Evolutionary conservation across 2,329 filamentous ascomycete genomes (phyloP).

Genomic region (Diaporthe velutina): DNA sequence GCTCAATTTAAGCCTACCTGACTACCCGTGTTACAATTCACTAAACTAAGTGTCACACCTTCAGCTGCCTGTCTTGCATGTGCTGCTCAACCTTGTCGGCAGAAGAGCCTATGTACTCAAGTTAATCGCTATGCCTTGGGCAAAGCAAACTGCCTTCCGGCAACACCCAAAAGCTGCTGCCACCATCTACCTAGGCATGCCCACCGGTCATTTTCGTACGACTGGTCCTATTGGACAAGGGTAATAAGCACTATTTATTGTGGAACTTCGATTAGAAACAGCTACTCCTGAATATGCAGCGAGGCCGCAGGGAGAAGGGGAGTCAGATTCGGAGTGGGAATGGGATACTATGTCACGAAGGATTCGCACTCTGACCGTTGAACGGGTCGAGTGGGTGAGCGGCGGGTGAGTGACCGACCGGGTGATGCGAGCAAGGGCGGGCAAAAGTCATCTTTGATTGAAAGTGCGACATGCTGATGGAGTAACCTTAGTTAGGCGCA

Average conservation of each 20-base stretch:
- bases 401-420: background rate
- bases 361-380: conserved; percentile 12
- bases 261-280: conserved; percentile 24
- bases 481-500: conserved; percentile 9
- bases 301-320: background rate
- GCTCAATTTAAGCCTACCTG: conserved; percentile 19
- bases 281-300: background rate
- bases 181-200: background rate
- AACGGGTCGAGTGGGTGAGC: background rate
- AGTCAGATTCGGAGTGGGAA: conserved; percentile 20
- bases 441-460: conserved; percentile 24
- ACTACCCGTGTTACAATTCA: conserved; percentile 25
- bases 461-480: conserved; percentile 24
- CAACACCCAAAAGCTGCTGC: background rate
- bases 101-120: background rate
- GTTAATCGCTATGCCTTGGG: background rate
- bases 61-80: conserved; percentile 36
- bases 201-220: background rate
- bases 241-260: conserved; percentile 22
- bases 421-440: conserved; percentile 3
- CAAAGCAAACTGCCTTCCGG: conserved; percentile 1
- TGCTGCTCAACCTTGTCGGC: conserved; percentile 22
- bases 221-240: conserved; percentile 7
- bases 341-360: background rate
- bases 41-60: conserved; percentile 30